phyloP scores from a whole-genome alignment of 2,329 filamentous ascomycete species.

The Hymenoscyphus fraxineus region DNA sequence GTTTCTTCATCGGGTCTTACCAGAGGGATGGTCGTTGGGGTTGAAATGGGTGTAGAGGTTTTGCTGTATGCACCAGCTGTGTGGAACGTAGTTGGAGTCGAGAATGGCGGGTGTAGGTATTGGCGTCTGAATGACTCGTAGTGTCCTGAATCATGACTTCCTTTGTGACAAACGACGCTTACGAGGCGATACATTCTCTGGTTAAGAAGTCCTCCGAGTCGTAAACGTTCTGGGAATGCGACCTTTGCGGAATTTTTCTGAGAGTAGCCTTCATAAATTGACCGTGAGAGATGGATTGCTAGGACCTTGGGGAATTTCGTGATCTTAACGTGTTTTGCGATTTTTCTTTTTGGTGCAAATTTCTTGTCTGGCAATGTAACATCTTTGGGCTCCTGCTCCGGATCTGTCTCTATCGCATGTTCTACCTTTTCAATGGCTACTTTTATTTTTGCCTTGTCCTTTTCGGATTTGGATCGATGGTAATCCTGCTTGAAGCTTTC shows the following conservation, averaged over 20 bases:
- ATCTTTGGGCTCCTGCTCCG: conserved; percentile 70
- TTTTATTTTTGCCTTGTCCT: conserved; percentile 48
- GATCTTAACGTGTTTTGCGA: conserved; percentile 83
- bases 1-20: conserved; percentile 31
- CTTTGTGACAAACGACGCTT: conserved; percentile 88
- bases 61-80: conserved; percentile 62
- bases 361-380: conserved; percentile 72
- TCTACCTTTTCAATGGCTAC: conserved; percentile 63
- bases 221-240: conserved; percentile 80
- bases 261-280: conserved; percentile 80
- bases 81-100: conserved; percentile 77
- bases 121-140: conserved; percentile 96
- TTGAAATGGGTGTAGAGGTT: conserved; percentile 25
- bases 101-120: conserved; percentile 72
- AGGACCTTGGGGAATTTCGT: conserved; percentile 85
- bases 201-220: conserved; percentile 73
- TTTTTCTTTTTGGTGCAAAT: conserved; percentile 74
- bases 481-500: conserved; percentile 58
- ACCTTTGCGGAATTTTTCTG: conserved; percentile 96
- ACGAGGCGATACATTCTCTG: conserved; percentile 80
- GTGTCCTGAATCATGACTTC: conserved; percentile 91
- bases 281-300: conserved; percentile 87
- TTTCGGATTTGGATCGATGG: conserved; percentile 48
- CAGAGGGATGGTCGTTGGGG: conserved; percentile 30
- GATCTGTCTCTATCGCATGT: conserved; percentile 70